Percentiles rank a stretch among this genome's conserved stretches.
These are phyloP conservation scores for Umbelopsis sp. DNA, from an alignment of 371 early-diverging fungal genomes.

Conservation along the genomic window DNA sequence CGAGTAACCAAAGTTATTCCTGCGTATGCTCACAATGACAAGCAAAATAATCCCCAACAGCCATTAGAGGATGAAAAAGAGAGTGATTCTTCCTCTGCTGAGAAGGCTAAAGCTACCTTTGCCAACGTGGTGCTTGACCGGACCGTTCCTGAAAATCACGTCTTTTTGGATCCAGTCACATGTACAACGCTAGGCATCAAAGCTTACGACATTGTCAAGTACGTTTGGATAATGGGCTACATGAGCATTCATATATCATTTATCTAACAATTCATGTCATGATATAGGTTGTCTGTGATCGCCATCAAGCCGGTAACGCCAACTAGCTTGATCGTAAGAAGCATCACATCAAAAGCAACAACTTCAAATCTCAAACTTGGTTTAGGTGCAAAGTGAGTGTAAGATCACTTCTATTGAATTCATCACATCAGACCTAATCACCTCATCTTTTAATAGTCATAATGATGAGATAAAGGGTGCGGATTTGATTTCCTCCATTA, in stretches of 20 bases:
- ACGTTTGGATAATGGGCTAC: constrained; percentile 4
- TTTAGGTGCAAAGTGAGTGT: constrained; percentile 32
- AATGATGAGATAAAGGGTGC: constrained; percentile 37
- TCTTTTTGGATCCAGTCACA: constrained; percentile 45
- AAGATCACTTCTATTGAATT: background rate
- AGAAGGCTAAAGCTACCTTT: constrained; percentile 37
- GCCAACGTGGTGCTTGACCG: constrained; percentile 37
- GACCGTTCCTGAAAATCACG: constrained; percentile 51
- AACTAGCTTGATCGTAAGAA: constrained; percentile 37
- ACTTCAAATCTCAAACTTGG: constrained; percentile 39
- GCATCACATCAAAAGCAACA: constrained; percentile 24
- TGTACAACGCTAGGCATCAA: constrained; percentile 47
- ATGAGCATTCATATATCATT: background rate
- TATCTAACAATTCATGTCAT: background rate
- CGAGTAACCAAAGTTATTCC: constrained; percentile 32
- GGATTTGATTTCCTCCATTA: constrained; percentile 28
- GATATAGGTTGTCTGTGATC: constrained; percentile 43
- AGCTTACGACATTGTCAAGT: constrained; percentile 53
- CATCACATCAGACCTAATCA: background rate
- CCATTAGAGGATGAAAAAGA: constrained; percentile 29
- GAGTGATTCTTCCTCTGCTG: constrained; percentile 29
- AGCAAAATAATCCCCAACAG: constrained; percentile 8
- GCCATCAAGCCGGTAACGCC: constrained; percentile 32
- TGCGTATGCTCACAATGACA: constrained; percentile 22
- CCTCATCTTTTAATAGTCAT: constrained; percentile 21